Base-by-base conservation (phyloP, 345 rosid species). In the Pelargonium nanum region DNA sequence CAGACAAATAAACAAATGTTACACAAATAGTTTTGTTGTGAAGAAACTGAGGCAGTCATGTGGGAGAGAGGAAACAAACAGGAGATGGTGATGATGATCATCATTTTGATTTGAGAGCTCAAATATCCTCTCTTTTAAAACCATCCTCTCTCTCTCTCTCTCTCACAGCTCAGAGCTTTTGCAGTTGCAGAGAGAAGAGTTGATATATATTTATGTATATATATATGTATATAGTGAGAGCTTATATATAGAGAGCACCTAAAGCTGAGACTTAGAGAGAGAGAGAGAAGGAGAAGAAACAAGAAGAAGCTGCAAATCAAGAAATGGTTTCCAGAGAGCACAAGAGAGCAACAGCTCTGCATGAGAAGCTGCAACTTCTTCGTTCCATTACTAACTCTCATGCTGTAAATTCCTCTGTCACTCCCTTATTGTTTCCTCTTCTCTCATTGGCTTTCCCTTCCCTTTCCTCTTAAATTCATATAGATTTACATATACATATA, bases 311-410 rank as follows among this genome's bases (percentile, higher is more conserved):
- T 25, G 60, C 32, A 40, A 16, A 56, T 13, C 26, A 44, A 51
- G 62, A 28, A 44, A 79, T 79, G 83, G 77, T 68, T 64, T 78
- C 90, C 7, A 78, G 80, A 57, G 87, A 81, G 79, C 80, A 73
- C 74, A 81, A 70, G 81, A 83, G 71, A 65, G 72, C 78, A 65
- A 30, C 67, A 58, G 70, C 69, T 32, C 65, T 81, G 76, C 74
- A 68, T 65, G 79, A 74, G 75, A 78, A 78, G 75, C 78, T 78
- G 67, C 83, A 78, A 59, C 72, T 78, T 52, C 83, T 78, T 73
- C 80, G 83, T 65, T 78, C 83, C 56, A 55, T 78, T 22, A 78
- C 83, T 34, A 68, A 75, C 73, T 78, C 83, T 68, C 76, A 59
- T 72, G 79, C 77, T 20, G 79, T 74, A 78, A 69, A 65, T 65